phyloP scores from a whole-genome alignment of 2,329 filamentous ascomycete species.

The Taxawa tesnikishii region DNA sequence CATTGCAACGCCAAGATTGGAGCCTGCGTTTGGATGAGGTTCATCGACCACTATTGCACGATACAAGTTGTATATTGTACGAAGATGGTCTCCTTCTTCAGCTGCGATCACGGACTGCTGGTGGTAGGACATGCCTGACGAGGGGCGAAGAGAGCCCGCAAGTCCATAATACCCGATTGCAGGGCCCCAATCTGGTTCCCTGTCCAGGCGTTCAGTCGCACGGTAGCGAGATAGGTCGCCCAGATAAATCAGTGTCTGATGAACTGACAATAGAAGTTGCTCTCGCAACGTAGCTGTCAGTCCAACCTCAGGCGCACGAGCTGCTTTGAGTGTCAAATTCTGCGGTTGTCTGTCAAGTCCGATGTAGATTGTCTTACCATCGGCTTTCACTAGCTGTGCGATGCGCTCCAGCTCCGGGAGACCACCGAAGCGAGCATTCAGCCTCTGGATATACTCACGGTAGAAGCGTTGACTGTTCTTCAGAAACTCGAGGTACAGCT shows the following conservation, averaged over 20 bases:
- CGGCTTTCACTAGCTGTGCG: conserved; percentile 25
- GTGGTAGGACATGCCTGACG: conserved; percentile 73
- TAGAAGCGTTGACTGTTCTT: conserved; percentile 85
- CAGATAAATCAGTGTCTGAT: conserved; percentile 71
- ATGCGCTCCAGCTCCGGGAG: conserved; percentile 47
- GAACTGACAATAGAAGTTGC: conserved; percentile 39
- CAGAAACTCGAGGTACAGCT: conserved; percentile 71
- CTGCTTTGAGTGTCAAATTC: no score
- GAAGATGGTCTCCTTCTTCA: conserved; percentile 65
- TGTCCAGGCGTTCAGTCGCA: conserved; percentile 56
- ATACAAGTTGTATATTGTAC: conserved; percentile 82
- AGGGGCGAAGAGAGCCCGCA: conserved; percentile 65
- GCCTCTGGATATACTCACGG: conserved; percentile 66
- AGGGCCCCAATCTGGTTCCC: conserved; percentile 63
- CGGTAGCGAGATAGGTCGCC: conserved; percentile 88
- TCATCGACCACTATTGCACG: conserved; percentile 63
- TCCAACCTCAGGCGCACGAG: conserved; percentile 4
- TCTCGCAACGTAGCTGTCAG: no score
- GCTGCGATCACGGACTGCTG: conserved; percentile 80
- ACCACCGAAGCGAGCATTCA: conserved; percentile 49
- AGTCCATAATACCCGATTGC: conserved; percentile 77
- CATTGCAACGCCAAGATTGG: conserved; percentile 73
- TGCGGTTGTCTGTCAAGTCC: no score
- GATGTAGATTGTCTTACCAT: no score
- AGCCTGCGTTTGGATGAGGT: conserved; percentile 60